phyloP scores from a whole-genome alignment of 352 stramenopile genomes.

The Stephanocyclus meneghinianus region DNA sequence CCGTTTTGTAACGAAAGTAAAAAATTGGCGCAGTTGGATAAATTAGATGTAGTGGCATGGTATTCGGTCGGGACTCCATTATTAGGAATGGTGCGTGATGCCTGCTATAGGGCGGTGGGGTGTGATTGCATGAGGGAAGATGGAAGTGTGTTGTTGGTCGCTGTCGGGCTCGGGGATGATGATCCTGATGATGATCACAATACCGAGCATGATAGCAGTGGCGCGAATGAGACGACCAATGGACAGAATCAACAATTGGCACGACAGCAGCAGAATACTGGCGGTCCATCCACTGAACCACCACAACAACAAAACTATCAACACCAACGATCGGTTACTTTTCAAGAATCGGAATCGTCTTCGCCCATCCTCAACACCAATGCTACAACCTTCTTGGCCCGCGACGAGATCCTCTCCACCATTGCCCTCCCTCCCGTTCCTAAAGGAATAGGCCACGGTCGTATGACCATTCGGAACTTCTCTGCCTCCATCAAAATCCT shows the following conservation, averaged over 20 bases:
- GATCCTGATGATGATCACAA: conserved; percentile 13
- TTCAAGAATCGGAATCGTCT: background rate
- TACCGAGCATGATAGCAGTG: conserved; percentile 5
- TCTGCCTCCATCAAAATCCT: conserved; percentile 62
- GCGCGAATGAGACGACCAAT: background rate
- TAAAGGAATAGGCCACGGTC: conserved; percentile 53
- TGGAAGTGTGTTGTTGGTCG: conserved; percentile 73
- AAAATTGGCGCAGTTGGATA: conserved; percentile 71
- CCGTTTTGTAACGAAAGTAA: conserved; percentile 64
- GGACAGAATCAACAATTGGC: background rate
- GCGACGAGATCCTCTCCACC: conserved; percentile 55
- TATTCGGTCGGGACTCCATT: conserved; percentile 65
- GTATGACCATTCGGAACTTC: conserved; percentile 77
- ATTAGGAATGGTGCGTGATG: conserved; percentile 75
- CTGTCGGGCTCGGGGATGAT: conserved; percentile 64
- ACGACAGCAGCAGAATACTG: background rate
- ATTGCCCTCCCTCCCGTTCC: conserved; percentile 66
- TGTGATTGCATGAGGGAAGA: conserved; percentile 80
- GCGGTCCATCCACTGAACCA: background rate
- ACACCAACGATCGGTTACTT: background rate
- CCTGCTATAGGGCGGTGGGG: conserved; percentile 74
- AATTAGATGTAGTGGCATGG: conserved; percentile 80
- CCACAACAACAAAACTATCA: background rate
- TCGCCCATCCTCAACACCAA: conserved; percentile 4
- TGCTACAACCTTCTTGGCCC: conserved; percentile 40